phyloP scores from a whole-genome alignment of 2,329 filamentous ascomycete genomes.

The Botrytis hyacinthi region DNA sequence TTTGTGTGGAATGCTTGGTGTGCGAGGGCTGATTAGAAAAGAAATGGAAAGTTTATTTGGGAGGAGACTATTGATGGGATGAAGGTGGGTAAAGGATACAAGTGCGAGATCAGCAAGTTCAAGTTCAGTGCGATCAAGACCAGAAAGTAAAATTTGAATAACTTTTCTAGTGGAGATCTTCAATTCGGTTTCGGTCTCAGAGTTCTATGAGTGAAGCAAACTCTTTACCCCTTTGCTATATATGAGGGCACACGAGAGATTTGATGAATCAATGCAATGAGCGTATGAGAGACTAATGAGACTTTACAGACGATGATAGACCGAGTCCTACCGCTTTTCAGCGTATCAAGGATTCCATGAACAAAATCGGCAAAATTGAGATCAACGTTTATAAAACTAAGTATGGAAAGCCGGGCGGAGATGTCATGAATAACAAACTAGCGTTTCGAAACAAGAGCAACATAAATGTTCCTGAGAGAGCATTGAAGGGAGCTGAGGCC shows the following conservation, averaged over 20 bases:
- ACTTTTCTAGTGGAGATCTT: too few relatives aligned
- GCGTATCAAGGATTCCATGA: conserved; percentile 9
- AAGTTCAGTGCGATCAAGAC: conserved; percentile 9
- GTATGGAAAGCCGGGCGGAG: conserved; percentile 21
- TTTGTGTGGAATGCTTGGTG: conserved; percentile 16
- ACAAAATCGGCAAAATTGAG: conserved; percentile 22
- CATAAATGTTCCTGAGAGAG: conserved; percentile 25
- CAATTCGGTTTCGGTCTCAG: too few relatives aligned
- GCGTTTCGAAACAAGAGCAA: conserved; percentile 2
- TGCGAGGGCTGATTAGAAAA: conserved; percentile 17
- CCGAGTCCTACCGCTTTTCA: background rate
- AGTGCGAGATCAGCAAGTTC: conserved; percentile 22
- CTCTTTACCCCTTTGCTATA: too few relatives aligned
- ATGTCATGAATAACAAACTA: background rate
- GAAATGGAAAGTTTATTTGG: conserved; percentile 18
- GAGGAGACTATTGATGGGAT: conserved; percentile 19
- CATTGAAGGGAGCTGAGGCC: conserved; percentile 21
- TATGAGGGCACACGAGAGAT: too few relatives aligned
- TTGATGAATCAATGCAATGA: too few relatives aligned
- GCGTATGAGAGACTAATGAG: background rate
- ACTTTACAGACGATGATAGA: background rate
- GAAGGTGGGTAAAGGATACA: conserved; percentile 18
- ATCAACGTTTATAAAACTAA: conserved; percentile 24
- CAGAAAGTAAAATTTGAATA: background rate
- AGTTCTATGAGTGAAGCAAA: too few relatives aligned